Percentiles rank a stretch among this genome's conserved stretches.
phyloP scores from a whole-genome alignment of 345 rosid species.

The Balakata baccata region DNA sequence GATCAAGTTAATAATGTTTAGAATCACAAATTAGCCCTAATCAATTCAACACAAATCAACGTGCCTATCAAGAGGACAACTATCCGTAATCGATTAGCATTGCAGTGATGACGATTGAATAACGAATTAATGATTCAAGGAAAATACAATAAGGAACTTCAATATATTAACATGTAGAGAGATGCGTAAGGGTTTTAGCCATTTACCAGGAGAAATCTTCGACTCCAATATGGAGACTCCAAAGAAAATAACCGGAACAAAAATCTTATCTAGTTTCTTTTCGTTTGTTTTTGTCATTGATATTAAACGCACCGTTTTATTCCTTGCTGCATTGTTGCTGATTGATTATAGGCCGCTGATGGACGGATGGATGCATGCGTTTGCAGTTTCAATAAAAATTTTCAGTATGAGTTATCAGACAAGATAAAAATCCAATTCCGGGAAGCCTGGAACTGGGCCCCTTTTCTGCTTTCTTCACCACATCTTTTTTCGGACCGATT shows the following conservation, averaged over 20 bases:
- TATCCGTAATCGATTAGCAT: neutral
- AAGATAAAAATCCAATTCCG: no score
- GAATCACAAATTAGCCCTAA: neutral
- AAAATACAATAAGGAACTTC: neutral
- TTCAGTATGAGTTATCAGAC: no score
- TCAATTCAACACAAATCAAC: neutral
- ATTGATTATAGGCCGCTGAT: no score
- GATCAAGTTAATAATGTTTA: neutral
- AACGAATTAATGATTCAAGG: neutral
- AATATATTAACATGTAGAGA: neutral
- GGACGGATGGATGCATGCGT: no score
- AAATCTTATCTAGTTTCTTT: neutral
- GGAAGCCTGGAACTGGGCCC: no score
- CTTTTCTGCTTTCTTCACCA: no score
- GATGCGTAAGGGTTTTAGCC: neutral
- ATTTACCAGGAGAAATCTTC: neutral
- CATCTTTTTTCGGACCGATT: no score
- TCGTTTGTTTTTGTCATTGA: neutral
- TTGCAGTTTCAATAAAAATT: no score
- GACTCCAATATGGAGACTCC: neutral
- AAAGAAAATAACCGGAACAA: neutral
- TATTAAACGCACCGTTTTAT: conserved; percentile 1
- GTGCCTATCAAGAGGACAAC: neutral
- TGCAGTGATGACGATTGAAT: neutral
- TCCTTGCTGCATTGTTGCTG: neutral